A percentile compares a stretch with the other conserved stretches of the same genome.
These are phyloP conservation scores for Hypsizygus ulmarius DNA, from an alignment of 1,284 basidiomycete genomes.

Conservation along the genomic window DNA sequence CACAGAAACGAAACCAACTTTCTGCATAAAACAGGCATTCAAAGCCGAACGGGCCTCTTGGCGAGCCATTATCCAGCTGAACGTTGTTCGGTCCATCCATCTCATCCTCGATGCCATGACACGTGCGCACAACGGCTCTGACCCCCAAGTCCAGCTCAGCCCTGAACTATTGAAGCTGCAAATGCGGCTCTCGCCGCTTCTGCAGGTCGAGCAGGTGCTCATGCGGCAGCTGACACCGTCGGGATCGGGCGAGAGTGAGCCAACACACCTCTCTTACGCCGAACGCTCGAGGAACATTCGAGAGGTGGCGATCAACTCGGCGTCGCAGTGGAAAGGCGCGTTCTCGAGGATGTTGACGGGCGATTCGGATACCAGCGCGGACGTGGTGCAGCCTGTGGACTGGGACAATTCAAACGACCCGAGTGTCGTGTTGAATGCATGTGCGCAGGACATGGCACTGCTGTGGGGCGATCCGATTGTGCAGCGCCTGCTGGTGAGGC, in stretches of 20 bases:
- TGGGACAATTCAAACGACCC: constrained; percentile 42
- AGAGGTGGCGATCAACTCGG: constrained; percentile 42
- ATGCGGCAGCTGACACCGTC: constrained; percentile 47
- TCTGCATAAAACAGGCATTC: constrained; percentile 40
- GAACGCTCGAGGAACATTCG: constrained; percentile 26
- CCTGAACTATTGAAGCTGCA: constrained; percentile 53
- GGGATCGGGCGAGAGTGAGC: constrained; percentile 30
- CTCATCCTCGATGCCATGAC: constrained; percentile 59
- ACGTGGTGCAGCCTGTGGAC: constrained; percentile 36
- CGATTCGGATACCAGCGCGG: constrained; percentile 28
- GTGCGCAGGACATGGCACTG: constrained; percentile 47
- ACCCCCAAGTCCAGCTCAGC: constrained; percentile 29
- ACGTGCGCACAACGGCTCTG: constrained; percentile 33
- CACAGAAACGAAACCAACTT: constrained; percentile 3
- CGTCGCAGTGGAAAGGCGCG: constrained; percentile 37
- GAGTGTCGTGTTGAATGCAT: constrained; percentile 41
- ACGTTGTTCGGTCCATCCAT: constrained; percentile 67
- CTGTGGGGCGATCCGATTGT: constrained; percentile 54
- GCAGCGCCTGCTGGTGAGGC: constrained; percentile 41
- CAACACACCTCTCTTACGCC: constrained; percentile 24
- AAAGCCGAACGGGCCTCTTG: constrained; percentile 61
- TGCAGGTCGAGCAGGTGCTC: constrained; percentile 58
- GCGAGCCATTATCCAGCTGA: constrained; percentile 70
- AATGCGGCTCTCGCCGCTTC: constrained; percentile 54
- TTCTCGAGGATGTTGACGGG: constrained; percentile 28